These are phyloP conservation scores for Chloropicon primus DNA, from an alignment of 139 green algal species.

Conservation along the genomic window DNA sequence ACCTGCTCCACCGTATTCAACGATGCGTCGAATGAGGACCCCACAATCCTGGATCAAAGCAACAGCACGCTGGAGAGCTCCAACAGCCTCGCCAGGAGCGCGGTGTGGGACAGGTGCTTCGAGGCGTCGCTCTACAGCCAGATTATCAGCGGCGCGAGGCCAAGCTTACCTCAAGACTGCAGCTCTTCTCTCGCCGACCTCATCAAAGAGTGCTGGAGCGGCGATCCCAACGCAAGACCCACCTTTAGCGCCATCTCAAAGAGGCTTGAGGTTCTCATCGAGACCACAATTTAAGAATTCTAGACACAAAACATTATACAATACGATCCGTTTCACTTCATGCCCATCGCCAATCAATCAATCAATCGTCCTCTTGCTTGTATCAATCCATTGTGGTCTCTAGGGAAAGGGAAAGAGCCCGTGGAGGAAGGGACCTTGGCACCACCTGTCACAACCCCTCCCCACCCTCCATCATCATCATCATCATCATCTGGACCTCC, in stretches of 20 bases:
- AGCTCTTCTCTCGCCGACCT: background rate
- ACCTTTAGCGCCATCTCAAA: background rate
- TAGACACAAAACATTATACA: background rate
- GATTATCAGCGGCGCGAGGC: background rate
- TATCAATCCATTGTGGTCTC: too few relatives aligned
- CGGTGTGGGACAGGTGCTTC: background rate
- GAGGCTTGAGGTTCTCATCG: background rate
- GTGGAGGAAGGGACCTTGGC: too few relatives aligned
- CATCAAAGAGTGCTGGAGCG: background rate
- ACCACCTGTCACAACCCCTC: too few relatives aligned
- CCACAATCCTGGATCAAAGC: background rate
- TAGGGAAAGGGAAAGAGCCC: too few relatives aligned
- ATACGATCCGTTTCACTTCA: too few relatives aligned
- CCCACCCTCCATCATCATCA: too few relatives aligned
- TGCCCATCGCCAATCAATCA: too few relatives aligned
- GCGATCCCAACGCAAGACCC: background rate
- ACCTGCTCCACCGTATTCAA: background rate
- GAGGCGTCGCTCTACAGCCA: background rate
- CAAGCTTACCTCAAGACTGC: background rate
- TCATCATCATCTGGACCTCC: too few relatives aligned
- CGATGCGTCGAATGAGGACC: background rate
- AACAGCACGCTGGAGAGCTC: too few relatives aligned
- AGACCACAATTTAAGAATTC: background rate
- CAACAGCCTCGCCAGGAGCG: too few relatives aligned
- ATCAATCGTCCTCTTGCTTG: too few relatives aligned